These are phyloP conservation scores for Ogataea pini DNA, from an alignment of 805 yeast genomes.

Conservation along the genomic window DNA sequence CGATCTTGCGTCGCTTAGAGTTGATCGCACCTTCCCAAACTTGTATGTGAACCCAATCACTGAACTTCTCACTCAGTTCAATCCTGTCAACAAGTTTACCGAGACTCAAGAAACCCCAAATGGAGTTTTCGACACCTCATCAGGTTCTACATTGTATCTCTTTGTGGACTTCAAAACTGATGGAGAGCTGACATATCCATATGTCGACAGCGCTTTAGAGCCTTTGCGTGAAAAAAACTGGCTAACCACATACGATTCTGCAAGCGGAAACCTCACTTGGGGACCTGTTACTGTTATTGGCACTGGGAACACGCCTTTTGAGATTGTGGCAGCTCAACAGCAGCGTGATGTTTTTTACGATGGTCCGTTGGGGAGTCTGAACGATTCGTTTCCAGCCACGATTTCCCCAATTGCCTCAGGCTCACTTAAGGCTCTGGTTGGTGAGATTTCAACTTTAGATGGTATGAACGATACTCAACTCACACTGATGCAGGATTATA, in stretches of 20 bases:
- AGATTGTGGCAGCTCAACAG: conserved; percentile 29
- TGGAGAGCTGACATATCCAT: conserved; percentile 50
- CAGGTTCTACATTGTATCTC: conserved; percentile 54
- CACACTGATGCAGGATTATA: conserved; percentile 26
- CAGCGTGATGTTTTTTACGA: conserved; percentile 49
- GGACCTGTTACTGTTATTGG: conserved; percentile 65
- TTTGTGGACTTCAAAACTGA: conserved; percentile 66
- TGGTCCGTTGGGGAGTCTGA: conserved; percentile 44
- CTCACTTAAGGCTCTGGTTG: conserved; percentile 29
- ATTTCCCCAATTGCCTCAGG: conserved; percentile 40
- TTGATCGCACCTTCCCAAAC: conserved; percentile 45
- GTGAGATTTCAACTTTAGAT: conserved; percentile 18
- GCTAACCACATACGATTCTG: conserved; percentile 49
- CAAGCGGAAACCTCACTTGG: conserved; percentile 34
- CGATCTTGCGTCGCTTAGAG: conserved; percentile 46
- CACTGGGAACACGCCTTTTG: conserved; percentile 65
- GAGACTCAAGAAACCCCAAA: conserved; percentile 14
- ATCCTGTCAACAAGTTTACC: conserved; percentile 34
- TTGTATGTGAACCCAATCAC: conserved; percentile 57
- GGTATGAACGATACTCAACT: conserved; percentile 41
- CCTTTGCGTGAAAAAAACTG: conserved; percentile 50
- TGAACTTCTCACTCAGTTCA: conserved; percentile 49
- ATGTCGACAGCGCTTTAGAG: conserved; percentile 45
- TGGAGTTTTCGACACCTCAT: conserved; percentile 42
- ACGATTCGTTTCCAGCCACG: conserved; percentile 21